These are phyloP conservation scores for Cercophora sp. DNA, from an alignment of 495 filamentous ascomycete genomes.

Conservation along the genomic window DNA sequence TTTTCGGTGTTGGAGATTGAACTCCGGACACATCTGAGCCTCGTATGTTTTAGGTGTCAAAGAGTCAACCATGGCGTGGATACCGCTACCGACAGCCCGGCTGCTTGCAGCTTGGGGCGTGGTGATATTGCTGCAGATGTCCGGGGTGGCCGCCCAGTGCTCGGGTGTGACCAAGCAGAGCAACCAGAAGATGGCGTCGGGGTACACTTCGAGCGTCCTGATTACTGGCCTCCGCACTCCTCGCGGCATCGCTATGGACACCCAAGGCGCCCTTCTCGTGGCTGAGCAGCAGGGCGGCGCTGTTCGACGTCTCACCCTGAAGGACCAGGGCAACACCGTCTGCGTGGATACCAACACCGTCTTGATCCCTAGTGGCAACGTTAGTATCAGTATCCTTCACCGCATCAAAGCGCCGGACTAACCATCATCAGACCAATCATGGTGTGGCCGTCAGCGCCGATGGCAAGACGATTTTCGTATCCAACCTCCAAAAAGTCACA, in stretches of 20 bases:
- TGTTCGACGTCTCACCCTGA: slow-evolving; percentile 42
- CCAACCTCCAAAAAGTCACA: slow-evolving; percentile 48
- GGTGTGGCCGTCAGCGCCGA: slow-evolving; percentile 57
- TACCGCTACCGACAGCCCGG: neutral
- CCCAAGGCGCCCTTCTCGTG: slow-evolving; percentile 40
- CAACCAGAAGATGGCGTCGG: slow-evolving; percentile 44
- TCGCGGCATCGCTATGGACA: slow-evolving; percentile 56
- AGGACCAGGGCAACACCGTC: slow-evolving; percentile 46
- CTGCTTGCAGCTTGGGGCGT: slow-evolving; percentile 24
- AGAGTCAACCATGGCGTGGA: slow-evolving; percentile 2
- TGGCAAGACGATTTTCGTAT: slow-evolving; percentile 60
- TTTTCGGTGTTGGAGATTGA: neutral
- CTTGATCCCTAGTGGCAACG: slow-evolving; percentile 21
- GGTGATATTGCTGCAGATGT: slow-evolving; percentile 1
- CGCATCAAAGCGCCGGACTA: neutral
- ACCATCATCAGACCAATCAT: slow-evolving; percentile 54
- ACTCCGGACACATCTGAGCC: neutral
- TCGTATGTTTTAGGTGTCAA: neutral
- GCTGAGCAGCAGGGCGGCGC: slow-evolving; percentile 33
- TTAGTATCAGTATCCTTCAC: slow-evolving; percentile 36
- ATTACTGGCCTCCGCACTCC: slow-evolving; percentile 47
- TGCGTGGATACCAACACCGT: slow-evolving; percentile 37
- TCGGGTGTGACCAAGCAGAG: slow-evolving; percentile 9
- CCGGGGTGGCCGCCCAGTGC: slow-evolving; percentile 9
- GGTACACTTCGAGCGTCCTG: slow-evolving; percentile 51